phyloP scores from a whole-genome alignment of 2,329 filamentous ascomycete genomes.

The Phyllachora maydis region DNA sequence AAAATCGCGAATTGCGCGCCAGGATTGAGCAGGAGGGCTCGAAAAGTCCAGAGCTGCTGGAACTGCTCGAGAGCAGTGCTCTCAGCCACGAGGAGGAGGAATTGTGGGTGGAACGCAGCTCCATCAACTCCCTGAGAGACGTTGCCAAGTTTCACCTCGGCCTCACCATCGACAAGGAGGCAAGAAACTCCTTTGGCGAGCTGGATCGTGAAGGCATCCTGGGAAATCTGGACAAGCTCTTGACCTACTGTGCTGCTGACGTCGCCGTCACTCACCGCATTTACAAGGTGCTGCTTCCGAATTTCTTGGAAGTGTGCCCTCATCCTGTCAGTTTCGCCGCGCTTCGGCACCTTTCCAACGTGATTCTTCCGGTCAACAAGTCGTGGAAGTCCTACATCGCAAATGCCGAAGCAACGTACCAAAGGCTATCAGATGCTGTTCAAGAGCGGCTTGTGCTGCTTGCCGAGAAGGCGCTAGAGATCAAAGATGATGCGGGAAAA shows the following conservation, averaged over 20 bases:
- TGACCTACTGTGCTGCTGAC: slow-evolving; percentile 91
- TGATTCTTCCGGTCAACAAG: slow-evolving; percentile 76
- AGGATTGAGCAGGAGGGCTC: slow-evolving; percentile 55
- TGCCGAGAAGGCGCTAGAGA: slow-evolving; percentile 54
- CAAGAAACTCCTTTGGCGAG: slow-evolving; percentile 70
- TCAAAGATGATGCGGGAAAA: slow-evolving; percentile 46
- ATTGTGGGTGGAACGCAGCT: slow-evolving; percentile 85
- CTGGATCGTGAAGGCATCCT: slow-evolving; percentile 52
- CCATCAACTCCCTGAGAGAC: slow-evolving; percentile 83
- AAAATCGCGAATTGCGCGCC: slow-evolving; percentile 68
- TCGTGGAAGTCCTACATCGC: slow-evolving; percentile 73
- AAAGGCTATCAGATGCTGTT: slow-evolving; percentile 56
- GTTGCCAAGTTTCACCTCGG: slow-evolving; percentile 94
- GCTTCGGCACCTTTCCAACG: slow-evolving; percentile 75
- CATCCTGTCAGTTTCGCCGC: slow-evolving; percentile 96
- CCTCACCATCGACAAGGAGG: slow-evolving; percentile 75
- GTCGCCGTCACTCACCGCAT: slow-evolving; percentile 83
- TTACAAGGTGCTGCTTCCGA: slow-evolving; percentile 84
- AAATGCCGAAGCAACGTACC: slow-evolving; percentile 72
- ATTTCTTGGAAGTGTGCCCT: slow-evolving; percentile 75
- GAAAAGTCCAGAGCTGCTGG: slow-evolving; percentile 48
- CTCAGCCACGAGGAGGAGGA: slow-evolving; percentile 76
- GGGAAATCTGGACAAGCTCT: slow-evolving; percentile 55
- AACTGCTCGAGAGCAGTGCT: slow-evolving; percentile 45
- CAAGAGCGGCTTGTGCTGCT: slow-evolving; percentile 53